phyloP scores from a whole-genome alignment of 306 rosid genomes.

The Quercus dentata region DNA sequence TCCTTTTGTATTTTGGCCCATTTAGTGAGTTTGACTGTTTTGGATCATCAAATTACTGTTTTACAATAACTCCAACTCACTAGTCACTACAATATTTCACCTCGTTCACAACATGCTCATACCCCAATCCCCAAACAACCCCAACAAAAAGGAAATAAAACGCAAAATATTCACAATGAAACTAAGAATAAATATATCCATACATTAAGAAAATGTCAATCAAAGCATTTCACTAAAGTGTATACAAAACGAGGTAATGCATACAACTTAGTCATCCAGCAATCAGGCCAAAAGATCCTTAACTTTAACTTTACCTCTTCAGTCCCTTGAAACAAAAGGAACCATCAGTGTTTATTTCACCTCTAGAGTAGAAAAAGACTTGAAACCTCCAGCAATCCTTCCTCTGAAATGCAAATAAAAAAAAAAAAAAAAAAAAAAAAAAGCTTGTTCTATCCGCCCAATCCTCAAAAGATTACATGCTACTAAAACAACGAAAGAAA shows the following conservation, averaged over 20 bases:
- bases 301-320: not conserved
- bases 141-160: not conserved
- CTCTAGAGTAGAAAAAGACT: not conserved
- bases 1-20: too few species aligned
- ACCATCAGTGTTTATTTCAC: not conserved
- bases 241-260: not conserved
- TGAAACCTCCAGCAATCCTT: not conserved
- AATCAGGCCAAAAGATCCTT: not conserved
- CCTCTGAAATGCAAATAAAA: not conserved
- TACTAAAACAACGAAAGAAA: not conserved
- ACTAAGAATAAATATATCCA: not conserved
- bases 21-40: too few species aligned
- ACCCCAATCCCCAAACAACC: not conserved
- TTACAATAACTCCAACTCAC: too few species aligned
- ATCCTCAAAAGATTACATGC: not conserved
- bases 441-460: not conserved
- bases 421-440: accelerated
- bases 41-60: too few species aligned
- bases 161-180: not conserved
- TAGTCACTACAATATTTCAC: too few species aligned
- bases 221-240: not conserved
- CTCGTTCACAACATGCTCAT: too few species aligned
- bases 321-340: not conserved
- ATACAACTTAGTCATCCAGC: not conserved
- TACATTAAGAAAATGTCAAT: not conserved